Base-by-base conservation (phyloP, 768 basidiomycete genomes). In the Phylloporus arenicola region DNA sequence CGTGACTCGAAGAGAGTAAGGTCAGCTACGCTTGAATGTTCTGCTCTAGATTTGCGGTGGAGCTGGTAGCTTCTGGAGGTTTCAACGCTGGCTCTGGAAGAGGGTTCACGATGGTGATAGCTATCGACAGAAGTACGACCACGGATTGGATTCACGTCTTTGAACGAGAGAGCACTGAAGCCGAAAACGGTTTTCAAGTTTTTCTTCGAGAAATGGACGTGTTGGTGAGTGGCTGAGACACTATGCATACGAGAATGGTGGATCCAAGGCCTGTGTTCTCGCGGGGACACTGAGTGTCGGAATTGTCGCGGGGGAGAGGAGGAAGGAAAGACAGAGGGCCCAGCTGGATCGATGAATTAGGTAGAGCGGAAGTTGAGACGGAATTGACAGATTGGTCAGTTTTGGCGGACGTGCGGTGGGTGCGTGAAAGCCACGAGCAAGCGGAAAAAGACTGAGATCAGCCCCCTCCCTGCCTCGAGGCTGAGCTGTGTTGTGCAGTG, bases 151-250 rank as follows among this genome's bases (percentile, higher is more conserved):
- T 63, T 54, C 33, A 69, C 59, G 56, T 68, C 64, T 58, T 65
- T 71, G 57, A 70, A 72, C 45, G 70, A 70, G 42, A 66, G 50
- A 47, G 71, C 50, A 59, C 54, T 54, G 35, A 79, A 69, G 45
- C 77, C 77, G 45, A 80, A 70, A 39, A 76, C 76, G 25, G 74
- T 64, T 60, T 72, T 73, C 64, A 80, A 71, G 60, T 71, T 74
- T 67, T 72, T 73, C 71, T 70, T 75, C 47, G 70, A 64, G 30
- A 68, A 58, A 51, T 64, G 59, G 62, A 60, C 50, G 57, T 64
- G 63, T 12, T 61, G 69, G 52, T 68, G 61, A 63, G 68, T 54
- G 60, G 71, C 54, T 51, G 71, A 67, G 55, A 68, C 68, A 61
- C 68, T 72, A 64, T 69, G 74, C 75, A 76, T 76, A 52, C 75